Evolutionary conservation across 2,329 filamentous ascomycete species (phyloP), one percentile per base, ranked within the genome.

Genomic region (Microcyclospora tardicrescens): DNA sequence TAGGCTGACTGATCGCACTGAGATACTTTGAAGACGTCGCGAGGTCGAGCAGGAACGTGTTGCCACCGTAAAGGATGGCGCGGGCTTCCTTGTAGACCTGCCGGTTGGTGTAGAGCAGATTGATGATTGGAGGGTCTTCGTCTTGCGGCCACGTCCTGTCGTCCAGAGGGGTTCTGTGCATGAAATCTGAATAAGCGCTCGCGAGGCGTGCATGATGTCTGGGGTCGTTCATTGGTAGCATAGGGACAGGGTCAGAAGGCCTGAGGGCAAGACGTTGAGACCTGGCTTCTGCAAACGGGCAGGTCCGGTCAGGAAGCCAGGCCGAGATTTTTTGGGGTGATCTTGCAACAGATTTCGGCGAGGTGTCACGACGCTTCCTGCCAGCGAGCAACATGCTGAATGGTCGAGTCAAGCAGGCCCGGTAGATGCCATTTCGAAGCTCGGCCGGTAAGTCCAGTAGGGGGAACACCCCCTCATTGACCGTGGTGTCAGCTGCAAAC

Each of bases 391-490:
- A 31, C 31, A 58, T 52, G 16, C 54, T 50, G 43, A 51, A 57
- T 2, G 55, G 55, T 16, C 55, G 41, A 10, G 53, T 58, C 38
- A 58, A 37, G 36, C 54, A 58, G 16, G 52, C 53, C 39, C 62
- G 55, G 47, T 67, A 68, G 40, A 68, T 62, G 41, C 62, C 56
- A 14, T 66, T 49, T 13, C 65, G 57, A n/a, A 67, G 55, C 46
- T 67, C 65, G n/a, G 64, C 58, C 2, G 64, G 63, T n/a, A 67
- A 51, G 10, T 58, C 47, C 57, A 65, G 61, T 43, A 67, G 58
- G 1, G 55, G 57, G 43, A 67, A 55, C 19, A 24, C 19, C 2
- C 19, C 19, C 19, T 24, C 19, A 24, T 8, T 4, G 19, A 24
- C 8, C 19, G 19, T 8, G 19, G 19, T 24, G 19, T 24, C 19